A percentile compares a stretch with the other conserved stretches of the same genome.
phyloP scores from a whole-genome alignment of 2,329 filamentous ascomycete species.

The Raffaelea arxii region DNA sequence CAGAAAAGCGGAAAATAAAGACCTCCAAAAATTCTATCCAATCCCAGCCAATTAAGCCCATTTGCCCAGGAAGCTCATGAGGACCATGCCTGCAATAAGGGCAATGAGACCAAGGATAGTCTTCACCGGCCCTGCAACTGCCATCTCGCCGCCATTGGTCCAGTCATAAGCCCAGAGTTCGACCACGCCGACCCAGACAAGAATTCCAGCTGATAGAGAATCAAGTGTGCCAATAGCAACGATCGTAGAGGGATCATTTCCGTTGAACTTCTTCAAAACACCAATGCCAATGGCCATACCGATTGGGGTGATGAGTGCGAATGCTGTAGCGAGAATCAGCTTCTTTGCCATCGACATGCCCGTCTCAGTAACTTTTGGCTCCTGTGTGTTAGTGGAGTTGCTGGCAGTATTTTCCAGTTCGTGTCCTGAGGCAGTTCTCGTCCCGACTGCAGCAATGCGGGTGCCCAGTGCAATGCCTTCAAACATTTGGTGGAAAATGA shows the following conservation, averaged over 20 bases:
- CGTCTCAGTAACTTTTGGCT: too few relatives aligned
- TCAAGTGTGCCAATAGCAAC: slow-evolving; percentile 66
- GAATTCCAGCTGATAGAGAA: slow-evolving; percentile 63
- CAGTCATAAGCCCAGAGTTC: slow-evolving; percentile 75
- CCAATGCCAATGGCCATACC: slow-evolving; percentile 76
- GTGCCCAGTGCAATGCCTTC: slow-evolving; percentile 66
- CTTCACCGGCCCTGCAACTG: slow-evolving; percentile 36
- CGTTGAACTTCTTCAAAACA: slow-evolving; percentile 61
- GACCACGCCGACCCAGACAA: slow-evolving; percentile 70
- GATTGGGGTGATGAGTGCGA: slow-evolving; percentile 63
- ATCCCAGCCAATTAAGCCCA: slow-evolving; percentile 54
- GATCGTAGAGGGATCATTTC: slow-evolving; percentile 58
- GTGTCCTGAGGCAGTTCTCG: background rate
- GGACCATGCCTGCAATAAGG: slow-evolving; percentile 49
- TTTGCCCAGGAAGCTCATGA: slow-evolving; percentile 67
- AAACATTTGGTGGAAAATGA: slow-evolving; percentile 71
- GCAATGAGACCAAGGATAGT: slow-evolving; percentile 32
- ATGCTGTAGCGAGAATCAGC: slow-evolving; percentile 50
- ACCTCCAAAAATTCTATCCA: too few relatives aligned
- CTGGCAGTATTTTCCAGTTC: background rate
- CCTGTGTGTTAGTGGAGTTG: slow-evolving; percentile 10
- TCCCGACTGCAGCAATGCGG: slow-evolving; percentile 52
- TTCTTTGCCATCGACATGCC: slow-evolving; percentile 37
- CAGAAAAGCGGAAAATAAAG: too few relatives aligned
- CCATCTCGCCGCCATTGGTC: slow-evolving; percentile 51